These are phyloP conservation scores for Chloropicon primus DNA, from an alignment of 139 green algal genomes.

Conservation along the genomic window DNA sequence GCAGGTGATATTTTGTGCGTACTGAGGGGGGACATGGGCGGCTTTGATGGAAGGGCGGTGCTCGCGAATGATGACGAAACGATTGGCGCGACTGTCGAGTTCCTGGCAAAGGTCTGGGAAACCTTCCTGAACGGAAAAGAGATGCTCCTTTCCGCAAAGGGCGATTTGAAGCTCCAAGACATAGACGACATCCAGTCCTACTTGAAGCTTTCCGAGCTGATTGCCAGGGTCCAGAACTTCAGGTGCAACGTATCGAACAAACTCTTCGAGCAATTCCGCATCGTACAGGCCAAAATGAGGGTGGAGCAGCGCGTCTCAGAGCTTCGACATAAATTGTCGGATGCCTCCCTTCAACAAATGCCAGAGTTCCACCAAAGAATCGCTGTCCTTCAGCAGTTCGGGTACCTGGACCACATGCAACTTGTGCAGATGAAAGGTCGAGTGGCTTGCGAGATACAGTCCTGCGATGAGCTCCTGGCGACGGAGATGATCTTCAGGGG, in stretches of 20 bases:
- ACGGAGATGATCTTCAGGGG: constrained; percentile 83
- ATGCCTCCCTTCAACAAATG: constrained; percentile 35
- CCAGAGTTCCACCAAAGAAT: constrained; percentile 74
- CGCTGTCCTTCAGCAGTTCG: constrained; percentile 57
- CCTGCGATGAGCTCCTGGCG: constrained; percentile 75
- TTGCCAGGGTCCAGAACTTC: constrained; percentile 4
- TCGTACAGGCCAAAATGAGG: constrained; percentile 3
- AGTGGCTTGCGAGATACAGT: constrained; percentile 84
- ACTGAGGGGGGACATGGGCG: background rate
- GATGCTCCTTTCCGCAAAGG: background rate
- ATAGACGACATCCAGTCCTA: constrained; percentile 19
- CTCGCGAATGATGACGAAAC: background rate
- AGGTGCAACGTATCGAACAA: constrained; percentile 17
- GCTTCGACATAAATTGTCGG: constrained; percentile 13
- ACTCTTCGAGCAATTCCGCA: constrained; percentile 17
- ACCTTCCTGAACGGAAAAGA: background rate
- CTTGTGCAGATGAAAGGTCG: constrained; percentile 74
- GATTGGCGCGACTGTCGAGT: background rate
- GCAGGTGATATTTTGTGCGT: background rate
- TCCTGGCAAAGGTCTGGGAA: background rate
- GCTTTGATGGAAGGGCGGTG: background rate
- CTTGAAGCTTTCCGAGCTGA: background rate
- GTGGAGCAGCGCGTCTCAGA: constrained; percentile 14
- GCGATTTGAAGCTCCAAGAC: constrained; percentile 27
- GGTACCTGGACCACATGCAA: constrained; percentile 46